These are phyloP conservation scores for Globisporangium perplexum DNA, from an alignment of 352 stramenopile genomes.

Conservation along the genomic window DNA sequence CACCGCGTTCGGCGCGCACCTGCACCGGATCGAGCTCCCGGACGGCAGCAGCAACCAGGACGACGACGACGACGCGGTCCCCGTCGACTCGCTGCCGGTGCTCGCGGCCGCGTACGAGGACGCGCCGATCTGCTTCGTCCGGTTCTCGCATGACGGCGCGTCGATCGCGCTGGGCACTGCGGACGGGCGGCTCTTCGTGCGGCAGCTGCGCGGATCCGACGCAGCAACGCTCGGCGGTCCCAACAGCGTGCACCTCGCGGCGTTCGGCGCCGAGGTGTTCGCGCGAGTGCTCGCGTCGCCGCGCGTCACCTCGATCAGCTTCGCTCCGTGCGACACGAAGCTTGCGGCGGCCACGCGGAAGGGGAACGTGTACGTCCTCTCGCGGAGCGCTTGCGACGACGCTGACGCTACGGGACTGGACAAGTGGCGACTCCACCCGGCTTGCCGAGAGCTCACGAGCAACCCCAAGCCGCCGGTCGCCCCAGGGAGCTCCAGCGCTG, in stretches of 20 bases:
- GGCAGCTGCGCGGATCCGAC: constrained; percentile 5
- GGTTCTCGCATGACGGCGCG: constrained; percentile 26
- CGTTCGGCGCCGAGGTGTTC: constrained; percentile 22
- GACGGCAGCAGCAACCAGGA: background rate
- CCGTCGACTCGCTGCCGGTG: background rate
- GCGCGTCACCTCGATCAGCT: constrained; percentile 49
- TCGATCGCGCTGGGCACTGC: constrained; percentile 35
- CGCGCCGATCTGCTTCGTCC: constrained; percentile 32
- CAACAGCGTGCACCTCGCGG: background rate
- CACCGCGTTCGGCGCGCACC: constrained; percentile 24
- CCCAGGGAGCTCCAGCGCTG: background rate
- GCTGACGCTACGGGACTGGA: background rate
- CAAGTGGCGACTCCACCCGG: constrained; percentile 22
- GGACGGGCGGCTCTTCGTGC: constrained; percentile 49
- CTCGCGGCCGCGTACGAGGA: constrained; percentile 19
- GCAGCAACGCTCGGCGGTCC: background rate
- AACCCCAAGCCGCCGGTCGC: constrained; percentile 32
- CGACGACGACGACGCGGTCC: background rate
- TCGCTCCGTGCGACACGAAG: constrained; percentile 21
- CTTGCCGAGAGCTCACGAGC: constrained; percentile 22
- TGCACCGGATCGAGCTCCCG: constrained; percentile 23
- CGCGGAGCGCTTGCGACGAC: background rate
- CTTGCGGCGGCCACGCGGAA: constrained; percentile 50
- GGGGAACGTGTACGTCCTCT: constrained; percentile 58
- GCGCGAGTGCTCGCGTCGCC: constrained; percentile 38